phyloP scores from a whole-genome alignment of 2,329 filamentous ascomycete genomes.

The Juglanconis sp. region DNA sequence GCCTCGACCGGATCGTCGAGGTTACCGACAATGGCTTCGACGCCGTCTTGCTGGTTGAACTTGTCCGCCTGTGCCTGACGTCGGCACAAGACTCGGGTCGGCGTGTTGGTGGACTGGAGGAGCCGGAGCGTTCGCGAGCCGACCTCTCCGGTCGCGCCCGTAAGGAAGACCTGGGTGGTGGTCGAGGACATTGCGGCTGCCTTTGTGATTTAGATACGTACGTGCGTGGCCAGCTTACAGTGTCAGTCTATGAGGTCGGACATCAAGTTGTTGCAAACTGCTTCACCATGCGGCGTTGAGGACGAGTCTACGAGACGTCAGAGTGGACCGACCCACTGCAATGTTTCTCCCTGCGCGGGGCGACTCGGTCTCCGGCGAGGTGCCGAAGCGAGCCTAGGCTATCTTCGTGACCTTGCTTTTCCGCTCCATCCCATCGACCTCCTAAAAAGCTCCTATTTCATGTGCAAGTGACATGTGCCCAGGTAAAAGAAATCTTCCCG shows the following conservation, averaged over 20 bases:
- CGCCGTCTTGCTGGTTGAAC: background rate
- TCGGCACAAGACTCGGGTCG: background rate
- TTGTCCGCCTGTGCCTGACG: conserved; percentile 2
- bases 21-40: conserved; percentile 5
- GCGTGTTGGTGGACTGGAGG: background rate
- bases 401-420: no score
- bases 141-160: conserved; percentile 5
- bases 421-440: no score
- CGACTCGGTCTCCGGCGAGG: background rate
- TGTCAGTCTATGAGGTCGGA: background rate
- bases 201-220: background rate
- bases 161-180: background rate
- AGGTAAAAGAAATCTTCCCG: no score
- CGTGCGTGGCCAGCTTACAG: no score
- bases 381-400: background rate
- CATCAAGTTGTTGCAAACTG: background rate
- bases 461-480: no score
- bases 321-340: background rate
- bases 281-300: background rate
- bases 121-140: background rate
- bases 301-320: background rate
- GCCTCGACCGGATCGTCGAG: background rate
- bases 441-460: no score
- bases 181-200: background rate
- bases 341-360: background rate